Percentiles rank a stretch among this genome's conserved stretches.
Conservation (phyloP, 805 yeast species). For the Lipomyces yamadae region DNA sequence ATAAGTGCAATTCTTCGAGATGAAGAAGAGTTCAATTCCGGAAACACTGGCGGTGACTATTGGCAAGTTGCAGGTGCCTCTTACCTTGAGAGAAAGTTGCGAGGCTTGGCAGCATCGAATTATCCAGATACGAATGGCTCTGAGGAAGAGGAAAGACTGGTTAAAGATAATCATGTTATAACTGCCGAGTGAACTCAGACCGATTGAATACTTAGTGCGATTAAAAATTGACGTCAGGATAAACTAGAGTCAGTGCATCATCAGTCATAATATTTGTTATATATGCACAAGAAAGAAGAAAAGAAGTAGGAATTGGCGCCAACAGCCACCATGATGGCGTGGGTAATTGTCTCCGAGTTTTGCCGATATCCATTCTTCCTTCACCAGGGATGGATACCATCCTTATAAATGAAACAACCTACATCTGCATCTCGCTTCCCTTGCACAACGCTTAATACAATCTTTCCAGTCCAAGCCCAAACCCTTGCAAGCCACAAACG, state of each 20-base stretch:
- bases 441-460: not conserved
- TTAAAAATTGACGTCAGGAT: no score
- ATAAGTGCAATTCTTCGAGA: not conserved
- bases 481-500: no score
- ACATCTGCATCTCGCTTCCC: not conserved
- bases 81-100: conserved; percentile 5
- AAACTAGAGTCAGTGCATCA: not conserved
- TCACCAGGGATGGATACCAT: not conserved
- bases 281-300: no score
- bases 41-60: conserved; percentile 2
- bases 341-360: no score
- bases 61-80: not conserved
- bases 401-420: not conserved
- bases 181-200: not conserved
- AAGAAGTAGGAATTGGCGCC: no score
- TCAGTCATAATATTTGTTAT: no score
- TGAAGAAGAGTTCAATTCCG: conserved; percentile 3
- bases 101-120: conserved; percentile 1
- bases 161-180: not conserved
- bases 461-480: no score
- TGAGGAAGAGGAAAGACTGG: not conserved
- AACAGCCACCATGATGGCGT: no score
- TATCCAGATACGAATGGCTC: not conserved
- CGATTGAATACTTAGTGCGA: not conserved
- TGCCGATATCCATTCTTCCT: not conserved